Conservation (phyloP, 2,329 filamentous ascomycete genomes). For the Hymenoscyphus repandus region DNA sequence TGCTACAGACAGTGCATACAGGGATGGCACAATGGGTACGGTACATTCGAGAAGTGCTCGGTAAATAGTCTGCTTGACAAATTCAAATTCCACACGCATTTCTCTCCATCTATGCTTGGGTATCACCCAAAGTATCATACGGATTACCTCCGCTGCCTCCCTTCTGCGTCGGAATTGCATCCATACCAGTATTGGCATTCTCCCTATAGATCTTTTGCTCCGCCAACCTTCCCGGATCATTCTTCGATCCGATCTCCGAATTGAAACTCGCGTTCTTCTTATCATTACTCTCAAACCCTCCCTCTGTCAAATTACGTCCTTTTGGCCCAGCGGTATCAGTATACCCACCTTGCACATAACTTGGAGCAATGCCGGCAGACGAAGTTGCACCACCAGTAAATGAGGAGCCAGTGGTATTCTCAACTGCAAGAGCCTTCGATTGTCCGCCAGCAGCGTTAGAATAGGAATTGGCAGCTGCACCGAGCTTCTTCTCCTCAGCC, state of each 20-base stretch:
- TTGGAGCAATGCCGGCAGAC: constrained; percentile 21
- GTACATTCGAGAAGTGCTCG: too few relatives aligned
- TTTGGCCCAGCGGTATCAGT: constrained; percentile 20
- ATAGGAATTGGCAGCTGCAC: constrained; percentile 11
- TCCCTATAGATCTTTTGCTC: constrained; percentile 37
- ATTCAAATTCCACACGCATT: neutral
- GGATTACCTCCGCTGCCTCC: constrained; percentile 16
- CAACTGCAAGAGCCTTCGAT: constrained; percentile 11
- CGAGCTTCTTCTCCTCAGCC: constrained; percentile 22
- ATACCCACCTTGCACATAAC: constrained; percentile 25
- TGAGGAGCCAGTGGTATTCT: constrained; percentile 12
- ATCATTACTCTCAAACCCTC: constrained; percentile 24
- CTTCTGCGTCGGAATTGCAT: constrained; percentile 21
- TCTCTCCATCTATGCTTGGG: constrained; percentile 6
- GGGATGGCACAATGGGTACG: too few relatives aligned
- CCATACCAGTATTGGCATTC: constrained; percentile 22
- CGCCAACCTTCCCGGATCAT: constrained; percentile 43
- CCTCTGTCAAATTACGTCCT: constrained; percentile 28
- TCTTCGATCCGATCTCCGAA: constrained; percentile 40
- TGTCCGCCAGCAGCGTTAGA: constrained; percentile 16
- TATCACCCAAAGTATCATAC: constrained; percentile 20
- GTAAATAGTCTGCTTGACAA: neutral
- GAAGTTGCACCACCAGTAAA: constrained; percentile 9
- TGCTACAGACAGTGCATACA: too few relatives aligned
- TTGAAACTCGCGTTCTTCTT: constrained; percentile 29